Percentiles rank a stretch among this genome's conserved stretches.
Conservation (phyloP, 164 flowering plant genomes). For the Stephania cephalantha region DNA sequence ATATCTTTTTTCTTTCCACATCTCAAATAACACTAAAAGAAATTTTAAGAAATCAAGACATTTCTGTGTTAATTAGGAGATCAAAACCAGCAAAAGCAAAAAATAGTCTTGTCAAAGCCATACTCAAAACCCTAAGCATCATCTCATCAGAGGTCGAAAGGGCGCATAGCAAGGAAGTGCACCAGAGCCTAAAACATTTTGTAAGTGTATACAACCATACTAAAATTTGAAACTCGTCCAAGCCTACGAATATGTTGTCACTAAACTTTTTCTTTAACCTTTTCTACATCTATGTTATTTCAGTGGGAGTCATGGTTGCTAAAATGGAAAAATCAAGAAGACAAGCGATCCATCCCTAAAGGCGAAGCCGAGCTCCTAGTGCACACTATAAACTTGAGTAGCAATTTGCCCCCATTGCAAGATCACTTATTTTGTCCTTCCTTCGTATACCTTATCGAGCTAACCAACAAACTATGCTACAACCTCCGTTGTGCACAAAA, state of each 20-base stretch:
- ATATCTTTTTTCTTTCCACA: background rate
- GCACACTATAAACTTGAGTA: background rate
- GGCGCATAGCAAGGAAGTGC: background rate
- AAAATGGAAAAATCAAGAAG: background rate
- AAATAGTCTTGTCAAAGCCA: background rate
- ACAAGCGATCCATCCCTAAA: background rate
- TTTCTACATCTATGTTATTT: background rate
- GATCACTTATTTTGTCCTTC: background rate
- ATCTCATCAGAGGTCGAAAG: slow-evolving; percentile 4
- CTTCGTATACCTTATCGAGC: background rate
- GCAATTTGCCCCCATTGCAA: background rate
- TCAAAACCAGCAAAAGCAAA: too few relatives aligned
- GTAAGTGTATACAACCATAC: background rate
- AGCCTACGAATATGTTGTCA: background rate
- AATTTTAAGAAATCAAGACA: background rate
- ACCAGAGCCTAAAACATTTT: background rate
- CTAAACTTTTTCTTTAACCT: background rate
- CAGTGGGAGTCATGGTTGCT: slow-evolving; percentile 12
- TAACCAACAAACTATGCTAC: slow-evolving; percentile 6
- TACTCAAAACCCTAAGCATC: background rate
- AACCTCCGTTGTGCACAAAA: background rate
- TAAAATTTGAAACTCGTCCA: background rate
- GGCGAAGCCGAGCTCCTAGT: slow-evolving; percentile 5
- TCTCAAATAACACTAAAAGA: background rate
- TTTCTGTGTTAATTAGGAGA: background rate